Evolutionary conservation across 129 eudicot genomes (phyloP).

Genomic region (Lonicera japonica): DNA sequence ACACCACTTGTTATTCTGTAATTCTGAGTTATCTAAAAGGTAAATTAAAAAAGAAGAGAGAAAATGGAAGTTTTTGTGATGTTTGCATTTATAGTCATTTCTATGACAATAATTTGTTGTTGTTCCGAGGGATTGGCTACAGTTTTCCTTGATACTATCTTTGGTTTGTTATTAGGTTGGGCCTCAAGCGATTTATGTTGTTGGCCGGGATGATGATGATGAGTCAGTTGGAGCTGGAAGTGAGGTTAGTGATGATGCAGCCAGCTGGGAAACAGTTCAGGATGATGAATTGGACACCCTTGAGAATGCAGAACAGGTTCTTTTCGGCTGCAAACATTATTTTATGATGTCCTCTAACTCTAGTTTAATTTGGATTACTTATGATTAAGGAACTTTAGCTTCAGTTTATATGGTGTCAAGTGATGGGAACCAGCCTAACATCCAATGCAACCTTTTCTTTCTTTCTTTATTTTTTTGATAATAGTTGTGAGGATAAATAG

Average conservation of each 20-base stretch:
- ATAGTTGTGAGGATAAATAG: background rate
- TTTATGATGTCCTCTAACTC: background rate
- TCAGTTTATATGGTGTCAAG: background rate
- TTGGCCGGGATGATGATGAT: constrained; percentile 95
- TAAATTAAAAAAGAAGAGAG: too few species aligned
- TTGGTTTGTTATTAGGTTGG: constrained; percentile 60
- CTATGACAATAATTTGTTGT: background rate
- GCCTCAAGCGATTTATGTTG: constrained; percentile 99
- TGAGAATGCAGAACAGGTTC: constrained; percentile 57
- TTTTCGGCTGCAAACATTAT: constrained; percentile 13
- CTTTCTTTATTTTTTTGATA: too few species aligned
- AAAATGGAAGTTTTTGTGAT: background rate
- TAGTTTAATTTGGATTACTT: background rate
- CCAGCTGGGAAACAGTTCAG: constrained; percentile 97
- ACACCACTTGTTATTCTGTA: background rate
- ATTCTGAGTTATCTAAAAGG: too few species aligned
- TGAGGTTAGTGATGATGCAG: constrained; percentile 88
- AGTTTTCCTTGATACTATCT: constrained; percentile 4
- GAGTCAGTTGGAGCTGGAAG: constrained; percentile 80
- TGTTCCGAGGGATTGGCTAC: background rate
- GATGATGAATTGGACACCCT: constrained; percentile 67
- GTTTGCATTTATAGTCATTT: too few species aligned
- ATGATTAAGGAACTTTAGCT: background rate
- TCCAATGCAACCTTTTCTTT: too few species aligned
- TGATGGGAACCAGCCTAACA: too few species aligned